Base-by-base conservation (phyloP, 1,284 basidiomycete species). In the Rhodotorula sp. region DNA sequence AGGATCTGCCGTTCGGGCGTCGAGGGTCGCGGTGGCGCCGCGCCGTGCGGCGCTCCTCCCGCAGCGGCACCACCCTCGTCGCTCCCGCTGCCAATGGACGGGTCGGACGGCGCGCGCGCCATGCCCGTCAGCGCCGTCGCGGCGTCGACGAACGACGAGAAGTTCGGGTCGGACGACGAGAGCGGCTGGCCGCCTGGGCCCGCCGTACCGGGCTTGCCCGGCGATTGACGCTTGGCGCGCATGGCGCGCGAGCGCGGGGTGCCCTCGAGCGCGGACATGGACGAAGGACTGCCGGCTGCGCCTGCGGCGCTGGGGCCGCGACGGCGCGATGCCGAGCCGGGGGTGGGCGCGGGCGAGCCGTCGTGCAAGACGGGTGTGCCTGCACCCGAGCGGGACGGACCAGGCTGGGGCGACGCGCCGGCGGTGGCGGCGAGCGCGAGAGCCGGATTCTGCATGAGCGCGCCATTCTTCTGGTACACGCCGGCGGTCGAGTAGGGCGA, bases 71-170 rank as follows among this genome's bases (percentile, higher is more conserved):
- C 58, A 17, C 65, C 74, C 34, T 68, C 71, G 34, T 63, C 68
- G 63, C 73, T 68, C 27, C 61, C 61, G 49, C 57, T 56, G 13
- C 45, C 27, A 17, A 34, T 7, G 7, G 60, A 62, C 14, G 70
- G 66, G 41, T 77, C 76, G 1, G 71, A 69, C 7, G 70, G 72
- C 4, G 45, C 69, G 2, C 68, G 27, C 23, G 72, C 73, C 67
- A 78, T 67, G 10, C 67, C 72, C 1, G 74, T 68, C 27, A 78
- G 53, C 17, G 70, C 76, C 13, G 65, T 52, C 5, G 77, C 77
- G 21, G 77, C 77, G 57, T 75, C 69, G 45, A 78, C 75, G 41
- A 78, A 77, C 4, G 71, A 71, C 7, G 68, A 68, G 48, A 77
- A 77, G 21, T 34, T 62, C 17, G 77, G 72, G 19, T 77, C 77